Base-by-base conservation (phyloP, 192 early-diverging fungal species). In the Podila epigama region DNA sequence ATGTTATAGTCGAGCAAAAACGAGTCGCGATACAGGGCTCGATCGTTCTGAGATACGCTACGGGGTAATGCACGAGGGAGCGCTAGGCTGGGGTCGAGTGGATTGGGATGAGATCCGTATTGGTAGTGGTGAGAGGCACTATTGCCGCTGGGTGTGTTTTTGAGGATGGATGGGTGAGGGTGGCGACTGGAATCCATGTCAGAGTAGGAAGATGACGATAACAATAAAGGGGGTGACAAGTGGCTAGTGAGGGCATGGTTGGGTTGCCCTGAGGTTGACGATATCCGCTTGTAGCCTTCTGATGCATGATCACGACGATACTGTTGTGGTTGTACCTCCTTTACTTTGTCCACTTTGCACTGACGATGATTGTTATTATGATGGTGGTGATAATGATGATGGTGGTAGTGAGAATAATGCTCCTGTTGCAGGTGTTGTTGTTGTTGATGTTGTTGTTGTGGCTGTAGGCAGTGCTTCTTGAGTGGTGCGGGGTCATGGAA, bases 31-130 rank as follows among this genome's bases (percentile, higher is more conserved):
- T 65, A 65, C 1, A 54, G 22, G 22, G 9, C 8, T 2, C 36
- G 33, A 22, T 60, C 36, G 15, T 44, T 16, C 4, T 34, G 13
- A 11, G 3, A 20, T 28, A 44, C 48, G 9, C 33, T 39, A 27
- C 59, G 50, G 9, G 71, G 71, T 0, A 75, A 53, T 8, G 71
- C 71, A 52, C 71, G 71, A 51, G 71, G 71, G 12, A 75, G 51
- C 12, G 71, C 71, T 7, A 75, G 41, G 54, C 52, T 63, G 0
- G 71, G 71, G 54, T 75, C 65, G 3, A 75, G 28, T 3, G 58
- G 64, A 7, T 22, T 53, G 34, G 55, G 29, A 12, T 18, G 28
- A 13, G 41, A 44, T 4, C 28, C n/a, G 7, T 67, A 31, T 16
- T 41, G 56, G 27, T 48, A 42, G 15, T 48, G 42, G 29, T 65